Evolutionary conservation across 2,329 filamentous ascomycete species (phyloP).

Genomic region (Boeremia lycopersici): DNA sequence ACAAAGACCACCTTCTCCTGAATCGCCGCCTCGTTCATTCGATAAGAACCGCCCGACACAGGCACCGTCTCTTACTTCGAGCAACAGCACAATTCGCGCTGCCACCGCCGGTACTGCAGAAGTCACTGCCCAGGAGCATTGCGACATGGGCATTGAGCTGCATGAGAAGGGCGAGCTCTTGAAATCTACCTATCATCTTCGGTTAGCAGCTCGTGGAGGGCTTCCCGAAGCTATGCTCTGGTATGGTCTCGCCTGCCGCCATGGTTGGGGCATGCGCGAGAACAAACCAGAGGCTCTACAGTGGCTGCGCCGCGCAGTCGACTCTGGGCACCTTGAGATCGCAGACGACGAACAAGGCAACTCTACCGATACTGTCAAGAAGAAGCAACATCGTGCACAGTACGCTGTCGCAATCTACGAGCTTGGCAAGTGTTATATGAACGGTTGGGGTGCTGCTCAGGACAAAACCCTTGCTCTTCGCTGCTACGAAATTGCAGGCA

Average conservation of each 20-base stretch:
- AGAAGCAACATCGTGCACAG: constrained; percentile 85
- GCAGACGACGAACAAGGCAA: constrained; percentile 77
- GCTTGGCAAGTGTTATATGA: constrained; percentile 94
- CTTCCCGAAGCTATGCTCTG: constrained; percentile 94
- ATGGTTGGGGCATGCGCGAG: constrained; percentile 96
- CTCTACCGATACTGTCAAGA: constrained; percentile 68
- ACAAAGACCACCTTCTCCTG: constrained; percentile 46
- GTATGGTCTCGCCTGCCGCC: constrained; percentile 91
- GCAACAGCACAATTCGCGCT: constrained; percentile 54
- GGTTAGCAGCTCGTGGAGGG: constrained; percentile 83
- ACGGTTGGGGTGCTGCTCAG: constrained; percentile 95
- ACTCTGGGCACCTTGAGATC: constrained; percentile 80
- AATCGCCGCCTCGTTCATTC: constrained; percentile 47
- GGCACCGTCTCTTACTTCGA: constrained; percentile 47
- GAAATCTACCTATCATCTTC: constrained; percentile 94
- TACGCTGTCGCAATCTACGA: constrained; percentile 97
- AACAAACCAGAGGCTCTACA: constrained; percentile 88
- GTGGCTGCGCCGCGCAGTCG: constrained; percentile 91
- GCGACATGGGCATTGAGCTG: constrained; percentile 85
- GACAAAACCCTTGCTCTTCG: constrained; percentile 85
- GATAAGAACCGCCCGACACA: constrained; percentile 32
- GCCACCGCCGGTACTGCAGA: constrained; percentile 58
- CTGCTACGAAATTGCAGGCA: constrained; percentile 95
- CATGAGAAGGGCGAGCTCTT: constrained; percentile 87
- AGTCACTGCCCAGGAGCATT: constrained; percentile 83